Evolutionary conservation across 2,329 filamentous ascomycete genomes (phyloP).

Genomic region (Pyrenochaeta sp.): DNA sequence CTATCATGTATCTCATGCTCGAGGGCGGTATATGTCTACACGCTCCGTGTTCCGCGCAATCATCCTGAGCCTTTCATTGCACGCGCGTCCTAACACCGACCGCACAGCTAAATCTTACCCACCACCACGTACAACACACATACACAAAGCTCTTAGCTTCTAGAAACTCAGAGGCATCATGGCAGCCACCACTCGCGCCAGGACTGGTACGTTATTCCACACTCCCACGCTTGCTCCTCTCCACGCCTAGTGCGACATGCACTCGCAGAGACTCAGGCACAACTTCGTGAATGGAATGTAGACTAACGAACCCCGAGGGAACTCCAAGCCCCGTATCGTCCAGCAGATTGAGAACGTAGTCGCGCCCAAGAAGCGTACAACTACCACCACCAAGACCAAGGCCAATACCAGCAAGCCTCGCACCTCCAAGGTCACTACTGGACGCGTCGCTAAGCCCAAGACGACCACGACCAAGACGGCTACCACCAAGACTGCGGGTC

Average conservation of each 20-base stretch:
- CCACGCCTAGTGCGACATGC: not conserved
- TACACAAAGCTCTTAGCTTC: not conserved
- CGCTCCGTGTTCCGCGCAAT: conserved; percentile 3
- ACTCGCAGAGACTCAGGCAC: not conserved
- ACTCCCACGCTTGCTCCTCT: not conserved
- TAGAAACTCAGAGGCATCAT: conserved; percentile 13
- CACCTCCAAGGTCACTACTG: conserved; percentile 48
- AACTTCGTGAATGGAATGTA: not conserved
- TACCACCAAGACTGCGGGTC: conserved; percentile 32
- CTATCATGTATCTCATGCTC: not conserved
- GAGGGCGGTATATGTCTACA: not conserved
- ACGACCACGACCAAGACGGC: conserved; percentile 10
- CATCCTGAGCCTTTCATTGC: conserved; percentile 5
- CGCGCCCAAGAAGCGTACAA: conserved; percentile 50
- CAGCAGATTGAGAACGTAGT: conserved; percentile 57
- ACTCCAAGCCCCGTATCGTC: conserved; percentile 62
- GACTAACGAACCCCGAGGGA: conserved; percentile 39
- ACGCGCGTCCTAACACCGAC: not conserved
- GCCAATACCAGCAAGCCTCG: conserved; percentile 45
- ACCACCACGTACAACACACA: not conserved
- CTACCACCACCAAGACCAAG: conserved; percentile 50
- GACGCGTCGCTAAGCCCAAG: conserved; percentile 38
- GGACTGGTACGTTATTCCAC: conserved; percentile 12
- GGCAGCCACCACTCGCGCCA: conserved; percentile 48
- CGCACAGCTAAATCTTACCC: no score